Base-by-base conservation (phyloP, 2,329 filamentous ascomycete species). In the Botrytis cinerea region DNA sequence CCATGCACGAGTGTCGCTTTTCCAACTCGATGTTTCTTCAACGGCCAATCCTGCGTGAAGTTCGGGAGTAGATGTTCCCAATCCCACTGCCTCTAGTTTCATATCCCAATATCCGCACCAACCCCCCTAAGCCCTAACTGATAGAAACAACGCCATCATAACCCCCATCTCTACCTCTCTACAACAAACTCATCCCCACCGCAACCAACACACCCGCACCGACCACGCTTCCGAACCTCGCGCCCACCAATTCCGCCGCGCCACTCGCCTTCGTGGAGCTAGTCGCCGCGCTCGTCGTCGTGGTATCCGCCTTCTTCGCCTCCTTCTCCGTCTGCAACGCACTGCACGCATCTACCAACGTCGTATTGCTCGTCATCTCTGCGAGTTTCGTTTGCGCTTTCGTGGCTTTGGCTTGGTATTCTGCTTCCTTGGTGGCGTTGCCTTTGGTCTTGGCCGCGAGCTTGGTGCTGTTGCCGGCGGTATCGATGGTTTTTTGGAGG, bases 401-500 rank as follows among this genome's bases (percentile, higher is more conserved):
- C 1, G 71, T 62, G 14, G 75, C 75, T 64, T 74, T 74, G 25
- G 62, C 32, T 32, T 73, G 46, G 45, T 74, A 72, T 16, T 73
- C 60, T 4, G 64, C 74, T 8, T 68, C 71, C 45, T 73, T 74
- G 40, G 74, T 77, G 6, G 76, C 73, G 68, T 77, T 75, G 64
- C 73, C 72, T 14, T 74, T 66, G 18, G 74, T 73, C 43, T 59
- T 61, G 12, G 32, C 62, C 9, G 73, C 73, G 25, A 76, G 57
- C 10, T 73, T 72, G 32, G 74, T 74, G 14, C 20, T 61, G 46
- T 76, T 77, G 20, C 64, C 60, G 3, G 76, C 74, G 45, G 74
- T 71, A 20, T 38, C 67, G 54, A 76, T 71, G 60, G 72, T 74
- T n/a, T 74, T 62, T 64, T 77, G 75, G 35, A 77, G 73, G 35